phyloP scores from a whole-genome alignment of 306 rosid genomes.

The Begonia peltatifolia region DNA sequence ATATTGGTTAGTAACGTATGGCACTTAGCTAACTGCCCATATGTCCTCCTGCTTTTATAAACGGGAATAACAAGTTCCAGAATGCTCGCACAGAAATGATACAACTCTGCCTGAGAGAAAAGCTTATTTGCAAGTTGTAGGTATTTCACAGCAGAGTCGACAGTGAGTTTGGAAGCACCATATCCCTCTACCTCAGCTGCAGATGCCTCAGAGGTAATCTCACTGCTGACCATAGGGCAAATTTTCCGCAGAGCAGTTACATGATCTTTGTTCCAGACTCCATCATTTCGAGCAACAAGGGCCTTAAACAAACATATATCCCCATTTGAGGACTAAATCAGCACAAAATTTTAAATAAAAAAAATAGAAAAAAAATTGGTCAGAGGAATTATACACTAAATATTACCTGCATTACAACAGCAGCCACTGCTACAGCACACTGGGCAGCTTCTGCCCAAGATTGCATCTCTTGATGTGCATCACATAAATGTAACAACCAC shows the following conservation, averaged over 20 bases:
- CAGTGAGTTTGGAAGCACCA: slow-evolving; percentile 89
- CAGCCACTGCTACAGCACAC: slow-evolving; percentile 97
- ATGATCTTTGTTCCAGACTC: slow-evolving; percentile 97
- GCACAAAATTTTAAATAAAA: neutral
- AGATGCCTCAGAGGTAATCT: slow-evolving; percentile 88
- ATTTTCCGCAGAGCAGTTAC: slow-evolving; percentile 81
- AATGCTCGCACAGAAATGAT: slow-evolving; percentile 93
- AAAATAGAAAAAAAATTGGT: neutral
- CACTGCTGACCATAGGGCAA: slow-evolving; percentile 95
- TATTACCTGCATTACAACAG: slow-evolving; percentile 91
- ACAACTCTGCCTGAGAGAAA: slow-evolving; percentile 95
- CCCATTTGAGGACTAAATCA: neutral
- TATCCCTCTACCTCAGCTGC: slow-evolving; percentile 99
- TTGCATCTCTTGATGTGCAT: slow-evolving; percentile 98
- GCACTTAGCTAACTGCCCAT: slow-evolving; percentile 88
- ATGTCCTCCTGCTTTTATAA: slow-evolving; percentile 82
- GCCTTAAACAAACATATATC: slow-evolving; percentile 36
- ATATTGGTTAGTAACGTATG: slow-evolving; percentile 76
- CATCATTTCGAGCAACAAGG: slow-evolving; percentile 94
- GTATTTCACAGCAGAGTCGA: slow-evolving; percentile 93
- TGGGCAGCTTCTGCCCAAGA: slow-evolving; percentile 99
- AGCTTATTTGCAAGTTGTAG: slow-evolving; percentile 96
- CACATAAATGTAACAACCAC: slow-evolving; percentile 98
- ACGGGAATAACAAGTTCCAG: slow-evolving; percentile 93
- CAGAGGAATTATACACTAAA: slow-evolving; percentile 3